Base-by-base conservation (phyloP, 768 basidiomycete genomes). In the Amanita fuliginea region DNA sequence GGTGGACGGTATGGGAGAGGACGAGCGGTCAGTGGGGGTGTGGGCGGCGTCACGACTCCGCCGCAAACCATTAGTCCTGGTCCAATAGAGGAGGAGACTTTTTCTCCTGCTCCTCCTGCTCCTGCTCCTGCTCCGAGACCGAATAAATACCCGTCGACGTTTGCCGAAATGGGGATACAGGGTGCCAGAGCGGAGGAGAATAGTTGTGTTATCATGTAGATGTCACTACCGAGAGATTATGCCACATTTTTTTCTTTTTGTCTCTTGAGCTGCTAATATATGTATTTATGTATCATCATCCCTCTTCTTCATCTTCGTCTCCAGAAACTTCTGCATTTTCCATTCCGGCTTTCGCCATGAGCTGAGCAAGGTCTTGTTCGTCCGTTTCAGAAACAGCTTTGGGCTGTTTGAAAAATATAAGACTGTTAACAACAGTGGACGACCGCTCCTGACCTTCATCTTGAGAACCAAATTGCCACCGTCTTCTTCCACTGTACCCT, bases 301-400 rank as follows among this genome's bases (percentile, higher is more conserved):
- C 2, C 22, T 19, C 18, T 16, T 89, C 86, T 1, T 87, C 92
- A 42, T 86, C 83, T 56, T 95, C 92, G 63, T 97, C 92, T 47
- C 94, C 95, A 11, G 90, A 92, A 0, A 97, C 90, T 61, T 99
- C 94, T 4, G 83, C 89, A 63, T 99, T 99, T 69, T 96, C 95
- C 62, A 81, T 76, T 51, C 86, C 86, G 16, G 86, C 93, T 65
- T 91, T 88, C 34, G 86, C 90, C 95, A 99, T 97, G 59, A 96
- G 85, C 55, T 92, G 87, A 0, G 92, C 94, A 54, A 99, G 78
- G 63, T 97, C 96, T 56, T 92, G 87, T 65, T 99, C 96, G 68
- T 99, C 96, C 4, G 88, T 89, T 65, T 97, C 96, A 21, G 90
- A 93, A 33, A 99, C 86, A 2, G 95, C 92, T 74, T 98, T 98